These are phyloP conservation scores for Mortierella sp. DNA, from an alignment of 371 early-diverging fungal genomes.

Conservation along the genomic window DNA sequence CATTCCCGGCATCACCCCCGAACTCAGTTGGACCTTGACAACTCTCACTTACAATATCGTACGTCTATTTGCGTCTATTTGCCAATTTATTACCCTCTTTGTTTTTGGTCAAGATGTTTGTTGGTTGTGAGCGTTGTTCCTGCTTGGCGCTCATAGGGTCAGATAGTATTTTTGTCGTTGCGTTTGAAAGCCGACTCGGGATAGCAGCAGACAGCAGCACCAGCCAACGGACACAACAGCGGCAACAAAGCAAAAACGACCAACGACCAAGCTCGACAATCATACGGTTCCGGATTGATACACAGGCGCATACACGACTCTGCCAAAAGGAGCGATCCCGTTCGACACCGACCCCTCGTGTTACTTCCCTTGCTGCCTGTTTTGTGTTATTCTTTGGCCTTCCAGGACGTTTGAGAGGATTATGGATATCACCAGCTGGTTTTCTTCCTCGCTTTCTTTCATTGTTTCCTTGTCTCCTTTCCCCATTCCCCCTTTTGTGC, in stretches of 20 bases:
- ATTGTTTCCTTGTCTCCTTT: not conserved
- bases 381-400: not conserved
- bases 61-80: slow-evolving; percentile 52
- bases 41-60: slow-evolving; percentile 92
- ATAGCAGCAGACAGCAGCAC: not conserved
- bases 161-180: not conserved
- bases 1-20: slow-evolving; percentile 91
- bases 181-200: not conserved
- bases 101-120: not conserved
- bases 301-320: not conserved
- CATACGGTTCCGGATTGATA: not conserved
- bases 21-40: slow-evolving; percentile 96
- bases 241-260: not conserved
- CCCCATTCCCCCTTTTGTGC: not conserved
- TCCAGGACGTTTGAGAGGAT: not conserved
- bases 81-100: not conserved
- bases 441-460: not conserved
- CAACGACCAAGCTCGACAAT: not conserved
- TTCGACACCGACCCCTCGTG: slow-evolving; percentile 3
- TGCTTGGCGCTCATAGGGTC: not conserved
- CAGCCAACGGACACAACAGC: not conserved
- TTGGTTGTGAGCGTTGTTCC: not conserved
- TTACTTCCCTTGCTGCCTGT: not conserved
- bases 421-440: not conserved
- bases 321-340: slow-evolving; percentile 7